phyloP scores from a whole-genome alignment of 805 yeast genomes.

The Kodamaea kaohsiungensis region DNA sequence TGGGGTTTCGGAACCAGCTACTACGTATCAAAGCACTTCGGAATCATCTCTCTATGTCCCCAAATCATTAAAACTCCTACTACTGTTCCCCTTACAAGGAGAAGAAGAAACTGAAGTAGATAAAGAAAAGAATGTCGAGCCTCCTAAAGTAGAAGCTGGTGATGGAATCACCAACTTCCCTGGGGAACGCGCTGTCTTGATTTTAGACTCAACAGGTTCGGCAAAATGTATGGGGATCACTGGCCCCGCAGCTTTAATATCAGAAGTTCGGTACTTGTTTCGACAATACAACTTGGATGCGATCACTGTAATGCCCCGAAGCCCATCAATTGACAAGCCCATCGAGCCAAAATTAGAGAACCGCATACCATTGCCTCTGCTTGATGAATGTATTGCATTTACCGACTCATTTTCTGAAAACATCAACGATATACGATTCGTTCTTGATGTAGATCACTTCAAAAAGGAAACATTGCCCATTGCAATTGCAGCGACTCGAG shows the following conservation, averaged over 20 bases:
- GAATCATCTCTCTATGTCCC: slow-evolving; percentile 3
- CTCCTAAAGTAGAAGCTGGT: background rate
- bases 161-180: background rate
- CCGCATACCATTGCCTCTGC: slow-evolving; percentile 5
- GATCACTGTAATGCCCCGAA: background rate
- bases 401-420: background rate
- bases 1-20: background rate
- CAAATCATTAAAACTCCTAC: slow-evolving; percentile 7
- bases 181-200: background rate
- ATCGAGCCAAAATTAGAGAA: background rate
- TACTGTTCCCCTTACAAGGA: slow-evolving; percentile 8
- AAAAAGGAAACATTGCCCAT: background rate
- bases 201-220: background rate
- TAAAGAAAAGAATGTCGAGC: background rate
- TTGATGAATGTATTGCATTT: background rate
- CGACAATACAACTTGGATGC: background rate
- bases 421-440: background rate
- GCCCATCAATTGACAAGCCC: background rate
- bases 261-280: slow-evolving; percentile 5
- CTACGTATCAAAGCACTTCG: background rate
- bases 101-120: background rate
- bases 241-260: slow-evolving; percentile 1
- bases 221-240: slow-evolving; percentile 3
- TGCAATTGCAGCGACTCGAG: background rate
- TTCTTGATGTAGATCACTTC: slow-evolving; percentile 2